Conservation (phyloP, 2,329 filamentous ascomycete genomes). For the Penicillium capsulatum region DNA sequence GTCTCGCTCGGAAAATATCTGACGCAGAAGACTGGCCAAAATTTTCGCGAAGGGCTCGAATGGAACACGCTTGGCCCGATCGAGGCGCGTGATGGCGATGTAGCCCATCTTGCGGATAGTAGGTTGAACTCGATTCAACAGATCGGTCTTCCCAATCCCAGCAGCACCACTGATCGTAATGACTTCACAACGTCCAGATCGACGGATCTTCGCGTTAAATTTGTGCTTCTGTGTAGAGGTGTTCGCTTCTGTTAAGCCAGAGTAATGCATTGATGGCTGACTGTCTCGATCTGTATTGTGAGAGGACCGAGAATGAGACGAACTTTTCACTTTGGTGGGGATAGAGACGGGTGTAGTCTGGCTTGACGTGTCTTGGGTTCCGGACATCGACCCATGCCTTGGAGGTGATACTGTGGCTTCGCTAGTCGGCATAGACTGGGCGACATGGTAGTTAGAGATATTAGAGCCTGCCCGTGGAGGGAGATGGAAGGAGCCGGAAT, state of each 20-base stretch:
- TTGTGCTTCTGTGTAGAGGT: conserved; percentile 39
- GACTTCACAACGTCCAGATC: conserved; percentile 56
- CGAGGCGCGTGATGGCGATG: conserved; percentile 58
- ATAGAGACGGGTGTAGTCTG: conserved; percentile 6
- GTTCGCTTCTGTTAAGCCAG: too few relatives aligned
- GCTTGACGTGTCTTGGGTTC: conserved; percentile 8
- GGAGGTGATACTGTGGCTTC: conserved; percentile 35
- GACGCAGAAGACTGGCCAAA: conserved; percentile 59
- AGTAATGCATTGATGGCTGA: conserved; percentile 30
- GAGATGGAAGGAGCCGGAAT: conserved; percentile 47
- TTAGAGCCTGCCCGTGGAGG: conserved; percentile 39
- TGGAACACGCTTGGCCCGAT: conserved; percentile 55
- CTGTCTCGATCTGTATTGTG: conserved; percentile 39
- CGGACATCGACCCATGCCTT: conserved; percentile 20
- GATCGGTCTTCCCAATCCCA: conserved; percentile 58
- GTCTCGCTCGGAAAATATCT: conserved; percentile 63
- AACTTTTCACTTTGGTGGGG: conserved; percentile 33
- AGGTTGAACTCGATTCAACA: conserved; percentile 56
- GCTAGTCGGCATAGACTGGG: conserved; percentile 31
- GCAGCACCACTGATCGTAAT: conserved; percentile 55
- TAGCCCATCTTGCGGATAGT: conserved; percentile 57
- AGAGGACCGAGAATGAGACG: conserved; percentile 36
- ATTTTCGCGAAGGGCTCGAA: conserved; percentile 59
- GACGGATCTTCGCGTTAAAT: conserved; percentile 47
- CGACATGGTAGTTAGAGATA: conserved; percentile 26